phyloP scores from a whole-genome alignment of 306 rosid genomes.

The Macrotyloma uniflorum region DNA sequence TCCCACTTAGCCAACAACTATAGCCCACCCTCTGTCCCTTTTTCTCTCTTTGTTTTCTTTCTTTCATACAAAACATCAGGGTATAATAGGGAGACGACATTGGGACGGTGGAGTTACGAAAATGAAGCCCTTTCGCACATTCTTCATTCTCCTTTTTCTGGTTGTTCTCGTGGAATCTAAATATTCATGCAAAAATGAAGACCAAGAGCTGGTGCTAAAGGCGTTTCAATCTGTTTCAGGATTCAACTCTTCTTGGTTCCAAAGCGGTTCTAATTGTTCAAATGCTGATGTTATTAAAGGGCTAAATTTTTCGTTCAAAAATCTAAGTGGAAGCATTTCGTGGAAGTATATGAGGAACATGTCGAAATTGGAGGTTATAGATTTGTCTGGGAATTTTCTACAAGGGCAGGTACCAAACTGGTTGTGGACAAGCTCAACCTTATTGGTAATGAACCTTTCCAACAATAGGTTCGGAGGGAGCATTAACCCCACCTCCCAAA shows the following conservation, averaged over 20 bases:
- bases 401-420: too few species aligned
- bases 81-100: slow-evolving; percentile 10
- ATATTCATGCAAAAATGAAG: slow-evolving; percentile 60
- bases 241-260: slow-evolving; percentile 62
- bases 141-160: slow-evolving; percentile 51
- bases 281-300: slow-evolving; percentile 37
- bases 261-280: slow-evolving; percentile 51
- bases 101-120: slow-evolving; percentile 3
- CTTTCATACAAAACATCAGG: background rate
- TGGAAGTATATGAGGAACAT: slow-evolving; percentile 71
- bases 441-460: too few species aligned
- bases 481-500: too few species aligned
- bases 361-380: slow-evolving; percentile 54
- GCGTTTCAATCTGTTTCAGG: slow-evolving; percentile 74
- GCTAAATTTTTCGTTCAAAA: slow-evolving; percentile 57
- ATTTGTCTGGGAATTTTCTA: too few species aligned
- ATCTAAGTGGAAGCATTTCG: slow-evolving; percentile 67
- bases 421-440: too few species aligned
- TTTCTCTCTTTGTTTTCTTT: background rate
- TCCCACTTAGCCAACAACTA: slow-evolving; percentile 14
- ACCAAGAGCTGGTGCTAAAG: slow-evolving; percentile 49
- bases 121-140: too few species aligned
- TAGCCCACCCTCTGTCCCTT: background rate
- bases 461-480: too few species aligned
- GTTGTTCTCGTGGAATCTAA: slow-evolving; percentile 35